Base-by-base conservation (phyloP, 306 rosid species). In the Acacia confusa region DNA sequence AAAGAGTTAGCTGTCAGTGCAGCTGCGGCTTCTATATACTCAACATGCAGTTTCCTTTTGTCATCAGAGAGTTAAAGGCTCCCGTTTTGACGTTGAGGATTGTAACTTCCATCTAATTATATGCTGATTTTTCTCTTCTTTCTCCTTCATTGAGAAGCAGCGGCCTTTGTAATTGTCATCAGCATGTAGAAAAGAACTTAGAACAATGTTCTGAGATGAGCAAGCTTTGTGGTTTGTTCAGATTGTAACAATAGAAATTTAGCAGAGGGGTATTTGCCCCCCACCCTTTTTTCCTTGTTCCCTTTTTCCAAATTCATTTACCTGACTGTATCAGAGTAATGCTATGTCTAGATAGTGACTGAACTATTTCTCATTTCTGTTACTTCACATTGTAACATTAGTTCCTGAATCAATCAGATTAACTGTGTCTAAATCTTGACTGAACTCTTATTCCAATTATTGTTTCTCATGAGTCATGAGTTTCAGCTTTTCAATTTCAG, bases 11-110 rank as follows among this genome's bases (percentile, higher is more conserved):
- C 99, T 9, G 89, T 95, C 19, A 91, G 89, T 79, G 99, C 99
- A 52, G 98, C 99, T 50, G 98, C 99, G 45, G 98, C 99, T 84
- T 90, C 98, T 58, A 93, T 95, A 79, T 95, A 95, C 76, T 92
- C 99, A 78, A 95, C 97, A 7, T 95, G 98, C 90, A 92, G 88
- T 84, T 93, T 85, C 83, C 86, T 95, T 0, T 50, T 85, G 85
- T 87, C 95, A 24, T 87, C 95, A 27, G 89, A 86, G 52, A 89
- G 90, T 70, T 87, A 34, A 85, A 85, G 0, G 86, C 87, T 81
- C 74, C 0, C 88, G 87, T 73, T 82, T 71, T 90, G 88, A 85
- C 66, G 55, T 20, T 58, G 72, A 68, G 69, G 48, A 55, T 75
- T 81, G 16, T 20, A 65, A 67, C 63, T 16, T 44, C 40, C 40